Percentiles rank a stretch among this genome's conserved stretches.
Evolutionary conservation across 1,284 basidiomycete species (phyloP).

Genomic region (Mycena citricolor): DNA sequence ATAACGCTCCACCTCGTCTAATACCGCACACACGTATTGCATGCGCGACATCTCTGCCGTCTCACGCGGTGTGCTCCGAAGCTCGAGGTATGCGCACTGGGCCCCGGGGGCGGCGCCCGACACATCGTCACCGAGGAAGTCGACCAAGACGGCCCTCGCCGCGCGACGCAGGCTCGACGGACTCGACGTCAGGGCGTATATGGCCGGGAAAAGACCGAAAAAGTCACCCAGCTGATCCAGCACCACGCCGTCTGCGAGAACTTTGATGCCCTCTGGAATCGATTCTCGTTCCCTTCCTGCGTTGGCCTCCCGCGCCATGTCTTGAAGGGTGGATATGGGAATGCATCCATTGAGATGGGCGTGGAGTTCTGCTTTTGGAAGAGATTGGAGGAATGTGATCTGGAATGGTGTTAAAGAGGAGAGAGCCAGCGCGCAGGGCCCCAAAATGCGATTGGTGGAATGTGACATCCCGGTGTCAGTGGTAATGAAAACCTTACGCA

Average conservation of each 20-base stretch:
- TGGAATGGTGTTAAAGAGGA: slow-evolving; percentile 50
- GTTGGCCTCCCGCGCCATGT: slow-evolving; percentile 56
- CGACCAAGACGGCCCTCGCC: slow-evolving; percentile 59
- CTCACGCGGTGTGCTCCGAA: slow-evolving; percentile 68
- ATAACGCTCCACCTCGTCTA: slow-evolving; percentile 65
- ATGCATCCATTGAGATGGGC: slow-evolving; percentile 84
- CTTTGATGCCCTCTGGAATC: slow-evolving; percentile 45
- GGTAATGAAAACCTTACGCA: no score
- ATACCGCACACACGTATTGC: slow-evolving; percentile 62
- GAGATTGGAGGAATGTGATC: slow-evolving; percentile 52
- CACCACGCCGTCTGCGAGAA: slow-evolving; percentile 50
- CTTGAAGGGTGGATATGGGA: slow-evolving; percentile 61
- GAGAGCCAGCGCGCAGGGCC: slow-evolving; percentile 47
- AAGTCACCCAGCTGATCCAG: slow-evolving; percentile 65
- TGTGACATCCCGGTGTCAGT: no score
- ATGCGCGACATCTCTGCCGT: slow-evolving; percentile 54
- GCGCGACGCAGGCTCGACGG: slow-evolving; percentile 51
- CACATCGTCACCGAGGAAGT: slow-evolving; percentile 66
- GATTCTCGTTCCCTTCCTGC: slow-evolving; percentile 17
- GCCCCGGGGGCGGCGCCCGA: slow-evolving; percentile 42
- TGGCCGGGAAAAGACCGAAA: slow-evolving; percentile 72
- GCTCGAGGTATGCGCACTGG: slow-evolving; percentile 70
- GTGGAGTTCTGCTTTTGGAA: slow-evolving; percentile 81
- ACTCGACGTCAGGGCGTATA: slow-evolving; percentile 71
- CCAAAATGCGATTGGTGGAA: no score